Evolutionary conservation across 148 eudicot species (phyloP), one percentile per base, ranked within the genome.

Genomic region (Silene conica): DNA sequence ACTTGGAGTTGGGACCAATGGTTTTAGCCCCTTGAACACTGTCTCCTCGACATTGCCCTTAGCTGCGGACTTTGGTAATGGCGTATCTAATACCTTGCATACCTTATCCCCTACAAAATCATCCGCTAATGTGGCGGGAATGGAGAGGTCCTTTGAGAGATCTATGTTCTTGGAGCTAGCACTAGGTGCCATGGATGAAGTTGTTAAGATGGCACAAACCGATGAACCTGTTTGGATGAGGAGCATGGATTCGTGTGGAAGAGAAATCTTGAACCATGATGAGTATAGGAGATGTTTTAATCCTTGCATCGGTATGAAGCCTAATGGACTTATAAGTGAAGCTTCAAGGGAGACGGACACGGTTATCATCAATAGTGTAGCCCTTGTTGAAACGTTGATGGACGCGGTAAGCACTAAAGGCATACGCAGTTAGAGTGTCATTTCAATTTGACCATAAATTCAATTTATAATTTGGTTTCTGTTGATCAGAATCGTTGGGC

Each of bases 301-400:
- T 80, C 88, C 96, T 80, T 84, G 89, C 77, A 82, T 88, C 70
- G 97, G 98, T 0, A 43, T 85, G 83, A 89, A 85, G 81, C 96
- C 97, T 3, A 86, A 86, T 77, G 93, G 92, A 0, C 88, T 81
- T 76, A 87, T 90, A 14, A 74, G 87, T 16, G 98, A 94, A 78
- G 93, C 93, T 73, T 87, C 93, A 2, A 89, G 97, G 62, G 98
- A 94, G 83, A 85, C 83, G 9, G 97, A 92, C 20, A 80, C 88
- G 93, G 97, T 91, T 16, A 94, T 94, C 69, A 91, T 94, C 83
- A 94, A 89, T 46, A 88, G 98, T 63, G 79, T 88, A 75, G 97
- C 97, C 48, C 96, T 94, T 16, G 98, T 94, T 26, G 97, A 94
- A 79, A 94, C 97, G 1, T 72, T 94, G 20, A 94, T 94, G 96